Conservation (phyloP, 306 rosid genomes). For the Begonia masoniana region DNA sequence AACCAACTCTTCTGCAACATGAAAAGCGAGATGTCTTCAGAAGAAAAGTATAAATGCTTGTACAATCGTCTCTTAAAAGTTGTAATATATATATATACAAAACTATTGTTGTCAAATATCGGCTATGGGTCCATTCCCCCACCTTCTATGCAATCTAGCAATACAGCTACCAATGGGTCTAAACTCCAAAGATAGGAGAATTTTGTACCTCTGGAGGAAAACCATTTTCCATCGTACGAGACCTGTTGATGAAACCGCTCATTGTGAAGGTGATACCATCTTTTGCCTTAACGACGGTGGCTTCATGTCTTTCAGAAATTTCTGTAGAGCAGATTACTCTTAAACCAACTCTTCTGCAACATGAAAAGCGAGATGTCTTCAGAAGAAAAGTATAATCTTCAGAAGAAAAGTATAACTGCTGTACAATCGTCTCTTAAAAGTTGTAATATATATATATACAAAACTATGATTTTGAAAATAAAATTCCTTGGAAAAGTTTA, state of each 20-base stretch:
- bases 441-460: no score
- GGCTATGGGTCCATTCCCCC: not conserved
- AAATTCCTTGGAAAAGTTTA: no score
- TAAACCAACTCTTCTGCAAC: slow-evolving; percentile 17
- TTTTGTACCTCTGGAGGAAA: slow-evolving; percentile 20
- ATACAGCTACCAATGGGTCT: not conserved
- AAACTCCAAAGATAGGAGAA: not conserved
- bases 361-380: not conserved
- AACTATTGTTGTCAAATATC: not conserved
- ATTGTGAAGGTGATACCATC: slow-evolving; percentile 27
- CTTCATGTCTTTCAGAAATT: slow-evolving; percentile 25
- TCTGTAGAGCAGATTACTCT: slow-evolving; percentile 24
- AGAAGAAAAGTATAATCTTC: no score
- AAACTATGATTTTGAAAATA: no score
- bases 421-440: not conserved
- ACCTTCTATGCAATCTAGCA: not conserved
- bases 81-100: no score
- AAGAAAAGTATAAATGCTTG: not conserved
- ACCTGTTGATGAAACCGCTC: slow-evolving; percentile 18
- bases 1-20: slow-evolving; percentile 17
- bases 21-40: not conserved
- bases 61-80: not conserved
- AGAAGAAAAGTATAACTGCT: not conserved
- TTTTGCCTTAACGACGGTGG: slow-evolving; percentile 21
- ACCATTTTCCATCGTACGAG: slow-evolving; percentile 30